These are phyloP conservation scores for Collybia nuda DNA, from an alignment of 768 basidiomycete genomes.

Conservation along the genomic window DNA sequence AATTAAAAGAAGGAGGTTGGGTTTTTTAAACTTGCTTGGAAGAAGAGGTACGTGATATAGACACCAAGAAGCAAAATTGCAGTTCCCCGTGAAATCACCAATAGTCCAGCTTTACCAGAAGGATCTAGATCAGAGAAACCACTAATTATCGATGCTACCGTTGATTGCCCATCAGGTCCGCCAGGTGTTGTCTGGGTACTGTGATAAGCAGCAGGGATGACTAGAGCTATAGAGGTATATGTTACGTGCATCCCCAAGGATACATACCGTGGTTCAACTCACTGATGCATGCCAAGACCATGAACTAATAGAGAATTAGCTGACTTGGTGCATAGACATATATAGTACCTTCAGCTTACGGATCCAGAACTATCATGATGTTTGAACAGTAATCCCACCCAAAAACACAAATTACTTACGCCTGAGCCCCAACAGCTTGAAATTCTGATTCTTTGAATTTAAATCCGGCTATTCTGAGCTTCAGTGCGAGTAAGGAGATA, in stretches of 20 bases:
- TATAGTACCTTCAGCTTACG: conserved; percentile 23
- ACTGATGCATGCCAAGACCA: conserved; percentile 89
- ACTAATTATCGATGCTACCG: neutral
- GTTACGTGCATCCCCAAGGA: conserved; percentile 3
- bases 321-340: conserved; percentile 3
- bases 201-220: conserved; percentile 88
- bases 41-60: conserved; percentile 73
- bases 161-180: conserved; percentile 8
- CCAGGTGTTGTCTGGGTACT: conserved; percentile 31
- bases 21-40: conserved; percentile 51
- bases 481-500: conserved; percentile 1
- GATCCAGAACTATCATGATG: conserved; percentile 41
- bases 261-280: conserved; percentile 21
- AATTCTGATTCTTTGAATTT: conserved; percentile 69
- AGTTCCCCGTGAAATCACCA: conserved; percentile 79
- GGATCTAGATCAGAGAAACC: conserved; percentile 18
- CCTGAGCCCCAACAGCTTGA: conserved; percentile 83
- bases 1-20: neutral
- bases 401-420: conserved; percentile 45
- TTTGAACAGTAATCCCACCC: conserved; percentile 3
- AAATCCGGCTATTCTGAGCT: conserved; percentile 52
- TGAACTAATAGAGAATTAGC: conserved; percentile 44
- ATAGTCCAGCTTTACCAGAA: conserved; percentile 45
- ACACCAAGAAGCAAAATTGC: conserved; percentile 71
- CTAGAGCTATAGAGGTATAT: conserved; percentile 49